Conservation (phyloP, 805 yeast species). For the Naumovozyma baii region DNA sequence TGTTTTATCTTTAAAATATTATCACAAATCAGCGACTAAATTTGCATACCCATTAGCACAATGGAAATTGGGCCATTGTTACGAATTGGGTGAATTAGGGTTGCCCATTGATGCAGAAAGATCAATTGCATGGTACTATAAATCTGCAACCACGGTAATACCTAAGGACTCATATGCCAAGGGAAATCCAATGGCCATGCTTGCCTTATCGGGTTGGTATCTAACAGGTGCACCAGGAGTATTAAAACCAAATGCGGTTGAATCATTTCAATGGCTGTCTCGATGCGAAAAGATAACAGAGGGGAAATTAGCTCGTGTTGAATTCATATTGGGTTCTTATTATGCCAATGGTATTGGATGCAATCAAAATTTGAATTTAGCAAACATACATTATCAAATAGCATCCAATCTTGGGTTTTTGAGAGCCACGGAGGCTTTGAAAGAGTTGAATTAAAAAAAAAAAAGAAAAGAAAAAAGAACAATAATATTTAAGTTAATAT, state of each 20-base stretch:
- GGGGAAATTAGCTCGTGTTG: conserved; percentile 50
- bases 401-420: conserved; percentile 58
- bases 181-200: conserved; percentile 50
- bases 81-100: conserved; percentile 57
- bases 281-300: conserved; percentile 40
- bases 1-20: conserved; percentile 41
- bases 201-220: conserved; percentile 71
- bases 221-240: conserved; percentile 55
- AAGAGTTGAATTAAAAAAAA: not conserved
- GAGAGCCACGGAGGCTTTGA: conserved; percentile 35
- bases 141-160: conserved; percentile 46
- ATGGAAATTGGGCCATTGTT: conserved; percentile 59
- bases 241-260: conserved; percentile 45
- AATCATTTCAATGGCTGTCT: conserved; percentile 59
- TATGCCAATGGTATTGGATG: conserved; percentile 59
- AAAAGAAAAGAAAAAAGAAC: no score
- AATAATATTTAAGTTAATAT: no score
- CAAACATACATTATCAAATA: conserved; percentile 41
- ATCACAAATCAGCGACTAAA: conserved; percentile 36
- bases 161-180: not conserved
- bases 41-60: conserved; percentile 58
- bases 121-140: conserved; percentile 65
- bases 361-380: conserved; percentile 33
- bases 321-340: conserved; percentile 60
- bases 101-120: conserved; percentile 44